Conservation (phyloP, 2,329 filamentous ascomycete species). For the Hypocreales sp. region DNA sequence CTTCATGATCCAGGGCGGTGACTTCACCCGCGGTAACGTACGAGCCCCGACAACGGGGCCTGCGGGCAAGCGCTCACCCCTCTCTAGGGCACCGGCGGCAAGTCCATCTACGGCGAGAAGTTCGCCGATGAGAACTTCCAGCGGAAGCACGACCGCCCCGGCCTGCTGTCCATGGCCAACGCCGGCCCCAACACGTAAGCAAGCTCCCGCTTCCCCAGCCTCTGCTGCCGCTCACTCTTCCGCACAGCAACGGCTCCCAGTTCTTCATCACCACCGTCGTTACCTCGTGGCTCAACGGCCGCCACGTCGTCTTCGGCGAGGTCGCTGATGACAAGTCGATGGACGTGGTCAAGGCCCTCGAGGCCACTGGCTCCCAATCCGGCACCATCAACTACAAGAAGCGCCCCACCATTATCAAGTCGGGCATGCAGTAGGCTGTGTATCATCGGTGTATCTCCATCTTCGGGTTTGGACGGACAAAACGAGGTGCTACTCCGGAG, state of each 20-base stretch:
- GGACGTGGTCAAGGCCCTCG: slow-evolving; percentile 42
- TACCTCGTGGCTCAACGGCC: slow-evolving; percentile 72
- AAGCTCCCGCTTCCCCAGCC: background rate
- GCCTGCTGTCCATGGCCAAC: slow-evolving; percentile 89
- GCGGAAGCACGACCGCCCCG: slow-evolving; percentile 55
- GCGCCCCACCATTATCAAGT: slow-evolving; percentile 41
- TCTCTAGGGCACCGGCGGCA: slow-evolving; percentile 68
- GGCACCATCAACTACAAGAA: slow-evolving; percentile 40
- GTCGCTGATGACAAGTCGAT: slow-evolving; percentile 37
- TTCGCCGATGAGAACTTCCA: slow-evolving; percentile 89
- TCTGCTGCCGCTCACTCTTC: no score
- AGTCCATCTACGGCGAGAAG: slow-evolving; percentile 92
- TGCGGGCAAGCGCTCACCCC: slow-evolving; percentile 4
- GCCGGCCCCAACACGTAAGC: slow-evolving; percentile 81
- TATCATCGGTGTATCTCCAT: slow-evolving; percentile 6
- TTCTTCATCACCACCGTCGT: slow-evolving; percentile 94
- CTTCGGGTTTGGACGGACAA: background rate
- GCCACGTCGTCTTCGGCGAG: slow-evolving; percentile 76
- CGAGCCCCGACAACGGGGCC: slow-evolving; percentile 17
- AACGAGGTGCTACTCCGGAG: slow-evolving; percentile 1
- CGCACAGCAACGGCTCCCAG: slow-evolving; percentile 80
- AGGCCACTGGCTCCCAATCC: slow-evolving; percentile 40
- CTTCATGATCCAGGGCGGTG: slow-evolving; percentile 94
- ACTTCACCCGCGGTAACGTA: slow-evolving; percentile 88
- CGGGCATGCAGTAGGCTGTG: slow-evolving; percentile 30